These are phyloP conservation scores for Dryas octopetala DNA, from an alignment of 306 rosid species.

Conservation along the genomic window DNA sequence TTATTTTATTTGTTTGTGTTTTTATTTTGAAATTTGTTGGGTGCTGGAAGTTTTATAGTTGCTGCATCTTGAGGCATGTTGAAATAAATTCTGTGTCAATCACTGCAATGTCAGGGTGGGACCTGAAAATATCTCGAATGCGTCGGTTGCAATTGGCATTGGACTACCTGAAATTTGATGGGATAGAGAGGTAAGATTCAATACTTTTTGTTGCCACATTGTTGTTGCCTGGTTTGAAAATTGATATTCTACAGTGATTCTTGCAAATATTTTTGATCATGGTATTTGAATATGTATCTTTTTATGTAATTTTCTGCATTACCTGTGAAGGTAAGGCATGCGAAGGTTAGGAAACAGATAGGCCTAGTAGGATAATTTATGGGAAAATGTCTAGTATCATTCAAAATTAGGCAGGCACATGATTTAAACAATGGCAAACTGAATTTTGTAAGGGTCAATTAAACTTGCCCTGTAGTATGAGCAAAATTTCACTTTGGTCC, in stretches of 20 bases:
- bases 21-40: neutral
- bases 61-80: slow-evolving; percentile 17
- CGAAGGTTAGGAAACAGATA: neutral
- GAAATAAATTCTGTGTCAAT: slow-evolving; percentile 25
- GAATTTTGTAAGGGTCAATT: too few relatives aligned
- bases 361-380: neutral
- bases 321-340: neutral
- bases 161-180: slow-evolving; percentile 85
- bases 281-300: slow-evolving; percentile 6
- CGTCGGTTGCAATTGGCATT: slow-evolving; percentile 77
- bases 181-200: slow-evolving; percentile 70
- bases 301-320: slow-evolving; percentile 4
- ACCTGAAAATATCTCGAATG: slow-evolving; percentile 69
- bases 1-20: neutral
- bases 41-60: neutral
- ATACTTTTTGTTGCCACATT: slow-evolving; percentile 19
- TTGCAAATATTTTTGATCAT: slow-evolving; percentile 1
- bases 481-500: too few relatives aligned
- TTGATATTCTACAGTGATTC: slow-evolving; percentile 7
- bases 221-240: slow-evolving; percentile 12
- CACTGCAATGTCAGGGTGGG: slow-evolving; percentile 76
- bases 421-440: too few relatives aligned
- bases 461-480: too few relatives aligned
- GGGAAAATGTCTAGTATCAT: neutral
- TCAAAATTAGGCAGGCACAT: too few relatives aligned